Evolutionary conservation across 1,139 yeast genomes (phyloP).

Genomic region (Nematodospora anomalae): DNA sequence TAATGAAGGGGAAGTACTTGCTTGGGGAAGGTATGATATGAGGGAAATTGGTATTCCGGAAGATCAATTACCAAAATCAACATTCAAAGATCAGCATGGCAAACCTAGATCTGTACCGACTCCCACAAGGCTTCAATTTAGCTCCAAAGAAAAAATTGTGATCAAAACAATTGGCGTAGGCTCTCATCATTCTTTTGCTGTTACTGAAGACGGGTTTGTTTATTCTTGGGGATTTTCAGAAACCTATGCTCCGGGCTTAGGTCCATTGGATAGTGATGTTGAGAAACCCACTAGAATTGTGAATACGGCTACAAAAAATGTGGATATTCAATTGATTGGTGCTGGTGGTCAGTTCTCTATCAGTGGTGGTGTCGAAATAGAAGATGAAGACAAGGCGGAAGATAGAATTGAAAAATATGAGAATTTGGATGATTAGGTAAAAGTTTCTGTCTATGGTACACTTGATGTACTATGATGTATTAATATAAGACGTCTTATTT

Average conservation of each 20-base stretch:
- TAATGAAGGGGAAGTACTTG: conserved; percentile 65
- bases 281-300: conserved; percentile 82
- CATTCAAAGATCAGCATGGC: conserved; percentile 78
- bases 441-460: no score
- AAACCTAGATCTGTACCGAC: conserved; percentile 83
- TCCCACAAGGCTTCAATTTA: conserved; percentile 61
- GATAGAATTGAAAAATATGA: conserved; percentile 56
- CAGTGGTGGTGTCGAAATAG: conserved; percentile 72
- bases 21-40: conserved; percentile 94
- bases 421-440: conserved; percentile 32
- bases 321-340: conserved; percentile 67
- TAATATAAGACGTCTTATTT: background rate
- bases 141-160: conserved; percentile 30
- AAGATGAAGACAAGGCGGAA: conserved; percentile 60
- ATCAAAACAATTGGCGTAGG: conserved; percentile 76
- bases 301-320: conserved; percentile 87
- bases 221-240: conserved; percentile 99
- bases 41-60: conserved; percentile 81
- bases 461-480: no score
- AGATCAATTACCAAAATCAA: conserved; percentile 59
- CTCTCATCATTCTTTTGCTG: conserved; percentile 88
- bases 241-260: conserved; percentile 93
- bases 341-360: conserved; percentile 97
- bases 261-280: conserved; percentile 87
- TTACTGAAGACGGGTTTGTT: conserved; percentile 78